phyloP scores from a whole-genome alignment of 441 rosid genomes.

The Oxalis stricta region DNA sequence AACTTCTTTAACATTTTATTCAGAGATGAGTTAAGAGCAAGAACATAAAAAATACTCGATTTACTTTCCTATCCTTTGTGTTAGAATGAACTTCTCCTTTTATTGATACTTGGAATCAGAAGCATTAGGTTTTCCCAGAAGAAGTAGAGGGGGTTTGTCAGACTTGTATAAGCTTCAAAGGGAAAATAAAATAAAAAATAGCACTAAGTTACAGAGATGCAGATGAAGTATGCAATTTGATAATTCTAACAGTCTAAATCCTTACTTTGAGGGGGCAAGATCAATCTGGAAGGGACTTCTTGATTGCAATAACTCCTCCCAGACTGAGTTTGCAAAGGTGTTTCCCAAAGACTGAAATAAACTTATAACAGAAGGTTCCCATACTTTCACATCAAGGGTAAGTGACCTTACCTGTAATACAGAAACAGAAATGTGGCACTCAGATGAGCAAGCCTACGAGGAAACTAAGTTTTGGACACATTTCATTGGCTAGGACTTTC shows the following conservation, averaged over 20 bases:
- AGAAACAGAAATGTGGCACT: conserved; percentile 8
- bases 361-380: conserved; percentile 95
- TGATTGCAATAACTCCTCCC: conserved; percentile 92
- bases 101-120: conserved; percentile 68
- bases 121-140: conserved; percentile 52
- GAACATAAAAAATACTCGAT: conserved; percentile 2
- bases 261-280: conserved; percentile 54
- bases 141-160: conserved; percentile 51
- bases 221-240: conserved; percentile 5
- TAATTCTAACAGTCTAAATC: no score
- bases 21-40: background rate
- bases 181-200: conserved; percentile 10
- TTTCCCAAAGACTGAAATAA: conserved; percentile 97
- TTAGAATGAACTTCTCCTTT: conserved; percentile 99
- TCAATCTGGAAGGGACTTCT: conserved; percentile 70
- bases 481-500: background rate
- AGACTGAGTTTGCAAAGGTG: conserved; percentile 83
- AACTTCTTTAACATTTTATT: conserved; percentile 1
- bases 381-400: conserved; percentile 91
- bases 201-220: conserved; percentile 16
- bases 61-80: conserved; percentile 86
- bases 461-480: background rate
- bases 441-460: conserved; percentile 5
- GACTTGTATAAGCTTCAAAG: conserved; percentile 43
- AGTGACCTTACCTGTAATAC: conserved; percentile 85